Percentiles rank a stretch among this genome's conserved stretches.
phyloP scores from a whole-genome alignment of 345 rosid species.

The Acer yangbiense region DNA sequence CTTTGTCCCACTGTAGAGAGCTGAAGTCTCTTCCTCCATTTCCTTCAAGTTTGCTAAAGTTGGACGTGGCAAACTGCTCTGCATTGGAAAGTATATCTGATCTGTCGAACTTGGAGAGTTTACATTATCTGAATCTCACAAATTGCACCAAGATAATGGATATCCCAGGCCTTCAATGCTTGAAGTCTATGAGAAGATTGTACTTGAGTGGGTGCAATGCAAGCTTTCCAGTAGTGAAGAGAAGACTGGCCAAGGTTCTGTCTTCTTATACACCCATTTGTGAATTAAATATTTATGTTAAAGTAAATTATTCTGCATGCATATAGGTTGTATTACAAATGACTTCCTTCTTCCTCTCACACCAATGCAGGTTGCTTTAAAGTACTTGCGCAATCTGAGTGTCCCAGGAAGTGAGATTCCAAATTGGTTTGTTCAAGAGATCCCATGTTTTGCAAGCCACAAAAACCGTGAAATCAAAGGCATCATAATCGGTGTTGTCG shows the following conservation, averaged over 20 bases:
- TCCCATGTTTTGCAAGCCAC: conserved; percentile 10
- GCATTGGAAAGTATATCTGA: conserved; percentile 11
- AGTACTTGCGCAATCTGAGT: conserved; percentile 7
- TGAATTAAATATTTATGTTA: too few relatives aligned
- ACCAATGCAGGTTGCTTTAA: conserved; percentile 16
- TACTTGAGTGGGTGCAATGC: conserved; percentile 19
- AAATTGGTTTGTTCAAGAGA: conserved; percentile 14
- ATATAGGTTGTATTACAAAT: neutral
- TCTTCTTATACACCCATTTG: neutral
- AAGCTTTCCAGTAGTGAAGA: conserved; percentile 17
- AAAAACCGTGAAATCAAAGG: conserved; percentile 11
- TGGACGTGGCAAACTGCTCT: conserved; percentile 10
- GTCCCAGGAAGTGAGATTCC: conserved; percentile 14
- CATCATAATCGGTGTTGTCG: conserved; percentile 16
- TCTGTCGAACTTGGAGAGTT: conserved; percentile 8
- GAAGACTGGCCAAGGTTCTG: conserved; percentile 18
- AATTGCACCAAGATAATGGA: conserved; percentile 11
- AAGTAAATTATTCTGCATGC: too few relatives aligned
- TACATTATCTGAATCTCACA: neutral
- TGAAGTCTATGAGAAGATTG: conserved; percentile 21
- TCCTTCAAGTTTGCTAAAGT: neutral
- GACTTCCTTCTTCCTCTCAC: neutral
- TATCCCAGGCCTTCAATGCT: conserved; percentile 16
- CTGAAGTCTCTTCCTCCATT: conserved; percentile 11
- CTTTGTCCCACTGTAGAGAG: conserved; percentile 10